Base-by-base conservation (phyloP, 2,329 filamentous ascomycete genomes). In the Aschersonia sp. region DNA sequence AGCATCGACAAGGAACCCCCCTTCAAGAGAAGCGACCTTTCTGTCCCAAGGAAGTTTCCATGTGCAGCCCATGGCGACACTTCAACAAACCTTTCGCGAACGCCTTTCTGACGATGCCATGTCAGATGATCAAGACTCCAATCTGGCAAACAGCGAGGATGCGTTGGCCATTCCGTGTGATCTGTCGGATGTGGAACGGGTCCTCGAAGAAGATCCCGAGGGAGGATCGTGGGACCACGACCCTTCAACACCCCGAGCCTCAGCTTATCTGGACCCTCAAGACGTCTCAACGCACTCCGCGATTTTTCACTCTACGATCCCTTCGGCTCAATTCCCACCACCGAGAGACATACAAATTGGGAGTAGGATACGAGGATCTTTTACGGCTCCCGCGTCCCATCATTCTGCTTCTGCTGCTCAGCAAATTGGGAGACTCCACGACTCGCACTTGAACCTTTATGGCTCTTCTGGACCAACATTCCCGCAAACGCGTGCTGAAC, bases 151-250 rank as follows among this genome's bases (percentile, higher is more conserved):
- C 54, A 77, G 73, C 51, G 76, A 79, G 51, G 71, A 72, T 46
- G 74, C 74, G 1, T 67, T 78, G 42, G 66, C 70, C 47, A 78
- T 78, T 37, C 74, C 76, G 0, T 78, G 78, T 50, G 73, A 76
- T 30, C 55, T 72, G 39, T 50, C 47, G 10, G 45, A 47, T 31
- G 39, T 43, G 29, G 49, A 50, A 62, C 62, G 12, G 54, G 58
- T 45, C 59, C 64, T 7, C 9, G 61, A 62, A 5, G 63, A 66
- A 1, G 63, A 65, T 4, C 60, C 62, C 4, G 63, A 62, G 8
- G 59, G 64, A 12, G 55, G 66, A 3, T 59, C 62, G 5, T 63
- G 62, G 6, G 60, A 64, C 12, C 55, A 66, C 43, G 62, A 58
- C 12, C 66, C 63, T 30, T 63, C 72, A 6, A 81, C 77, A 0